Conservation (phyloP, 2,329 filamentous ascomycete genomes). For the Calonectria ilicicola region DNA sequence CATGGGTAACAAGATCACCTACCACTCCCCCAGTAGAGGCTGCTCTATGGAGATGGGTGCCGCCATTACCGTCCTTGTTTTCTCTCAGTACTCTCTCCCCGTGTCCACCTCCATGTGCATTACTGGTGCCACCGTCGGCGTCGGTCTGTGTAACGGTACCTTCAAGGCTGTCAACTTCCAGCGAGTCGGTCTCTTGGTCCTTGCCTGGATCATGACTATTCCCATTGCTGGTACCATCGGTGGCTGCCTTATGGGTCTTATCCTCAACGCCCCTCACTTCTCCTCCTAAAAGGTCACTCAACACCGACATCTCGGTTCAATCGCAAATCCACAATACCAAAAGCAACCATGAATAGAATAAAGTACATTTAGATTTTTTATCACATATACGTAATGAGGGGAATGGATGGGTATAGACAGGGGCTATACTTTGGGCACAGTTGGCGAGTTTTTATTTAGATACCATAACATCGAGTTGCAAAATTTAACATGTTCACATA, state of each 20-base stretch:
- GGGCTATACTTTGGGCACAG: background rate
- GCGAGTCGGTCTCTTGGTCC: conserved; percentile 74
- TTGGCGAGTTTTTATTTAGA: background rate
- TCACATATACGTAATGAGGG: conserved; percentile 12
- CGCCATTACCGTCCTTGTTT: conserved; percentile 80
- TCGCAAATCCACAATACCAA: background rate
- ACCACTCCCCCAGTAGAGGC: conserved; percentile 68
- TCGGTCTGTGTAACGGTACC: conserved; percentile 81
- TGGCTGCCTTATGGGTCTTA: conserved; percentile 54
- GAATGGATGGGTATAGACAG: conserved; percentile 10
- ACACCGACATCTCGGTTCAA: background rate
- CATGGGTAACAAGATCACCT: conserved; percentile 86
- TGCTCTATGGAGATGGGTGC: conserved; percentile 86
- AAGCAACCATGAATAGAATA: background rate
- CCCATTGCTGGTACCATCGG: conserved; percentile 56
- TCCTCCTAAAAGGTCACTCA: conserved; percentile 2
- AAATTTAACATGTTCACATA: conserved; percentile 1
- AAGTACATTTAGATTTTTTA: background rate
- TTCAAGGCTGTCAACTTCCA: conserved; percentile 81
- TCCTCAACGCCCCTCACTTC: conserved; percentile 55
- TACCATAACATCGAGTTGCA: conserved; percentile 11
- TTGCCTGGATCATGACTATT: conserved; percentile 69
- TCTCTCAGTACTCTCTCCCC: conserved; percentile 80
- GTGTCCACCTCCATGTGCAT: conserved; percentile 86
- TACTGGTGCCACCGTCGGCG: conserved; percentile 82